These are phyloP conservation scores for Pyrenula massariospora DNA, from an alignment of 495 filamentous ascomycete species.

Conservation along the genomic window DNA sequence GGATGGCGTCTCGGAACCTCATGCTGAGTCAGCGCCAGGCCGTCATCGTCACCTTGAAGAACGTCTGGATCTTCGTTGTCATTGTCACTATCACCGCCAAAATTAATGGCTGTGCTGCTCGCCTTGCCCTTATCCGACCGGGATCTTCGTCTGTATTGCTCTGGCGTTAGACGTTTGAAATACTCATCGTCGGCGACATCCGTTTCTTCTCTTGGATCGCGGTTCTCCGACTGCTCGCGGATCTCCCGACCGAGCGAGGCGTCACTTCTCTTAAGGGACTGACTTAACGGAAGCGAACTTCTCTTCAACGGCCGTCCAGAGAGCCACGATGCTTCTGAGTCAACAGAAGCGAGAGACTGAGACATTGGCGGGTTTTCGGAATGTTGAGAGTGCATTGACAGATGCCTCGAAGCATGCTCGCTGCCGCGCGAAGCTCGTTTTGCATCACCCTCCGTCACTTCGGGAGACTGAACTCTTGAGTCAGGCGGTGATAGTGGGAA, in stretches of 20 bases:
- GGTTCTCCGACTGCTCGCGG: slow-evolving; percentile 17
- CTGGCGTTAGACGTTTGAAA: slow-evolving; percentile 39
- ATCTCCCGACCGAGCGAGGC: slow-evolving; percentile 42
- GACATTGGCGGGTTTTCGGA: slow-evolving; percentile 30
- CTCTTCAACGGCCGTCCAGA: slow-evolving; percentile 53
- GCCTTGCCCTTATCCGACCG: slow-evolving; percentile 10
- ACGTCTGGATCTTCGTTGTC: slow-evolving; percentile 12
- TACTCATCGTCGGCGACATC: slow-evolving; percentile 55
- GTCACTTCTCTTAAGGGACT: slow-evolving; percentile 32
- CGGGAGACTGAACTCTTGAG: slow-evolving; percentile 61
- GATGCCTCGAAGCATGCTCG: background rate
- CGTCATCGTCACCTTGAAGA: slow-evolving; percentile 13
- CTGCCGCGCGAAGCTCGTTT: background rate
- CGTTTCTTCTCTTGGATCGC: slow-evolving; percentile 12
- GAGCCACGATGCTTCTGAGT: slow-evolving; percentile 89
- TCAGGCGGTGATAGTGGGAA: slow-evolving; percentile 70
- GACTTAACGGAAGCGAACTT: slow-evolving; percentile 32
- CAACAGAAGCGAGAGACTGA: slow-evolving; percentile 72
- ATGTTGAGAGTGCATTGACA: background rate
- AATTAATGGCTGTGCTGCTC: slow-evolving; percentile 28
- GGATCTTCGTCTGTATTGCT: slow-evolving; percentile 15
- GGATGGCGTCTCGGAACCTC: slow-evolving; percentile 43
- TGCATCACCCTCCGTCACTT: slow-evolving; percentile 9
- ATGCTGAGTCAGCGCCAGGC: slow-evolving; percentile 25
- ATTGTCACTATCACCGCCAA: slow-evolving; percentile 12